phyloP scores from a whole-genome alignment of 805 yeast species.

The Sugiyamaella valdiviana region DNA sequence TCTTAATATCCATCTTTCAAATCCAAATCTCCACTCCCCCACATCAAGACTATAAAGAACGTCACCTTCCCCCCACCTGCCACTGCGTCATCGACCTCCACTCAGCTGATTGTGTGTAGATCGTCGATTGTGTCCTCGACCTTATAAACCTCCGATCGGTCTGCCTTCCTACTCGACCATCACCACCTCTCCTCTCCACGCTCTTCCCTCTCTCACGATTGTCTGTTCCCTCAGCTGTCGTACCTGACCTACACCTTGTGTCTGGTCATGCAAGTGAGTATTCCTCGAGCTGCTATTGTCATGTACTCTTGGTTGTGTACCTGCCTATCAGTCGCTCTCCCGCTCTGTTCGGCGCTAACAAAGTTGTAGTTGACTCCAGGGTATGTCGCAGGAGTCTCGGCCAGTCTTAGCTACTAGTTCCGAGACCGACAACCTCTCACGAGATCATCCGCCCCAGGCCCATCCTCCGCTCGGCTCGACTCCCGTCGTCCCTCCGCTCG shows the following conservation, averaged over 20 bases:
- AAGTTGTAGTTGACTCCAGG: conserved; percentile 3
- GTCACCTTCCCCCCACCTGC: background rate
- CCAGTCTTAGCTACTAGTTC: conserved; percentile 5
- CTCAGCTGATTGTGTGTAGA: background rate
- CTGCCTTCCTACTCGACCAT: background rate
- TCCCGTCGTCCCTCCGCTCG: background rate
- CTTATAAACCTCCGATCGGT: background rate
- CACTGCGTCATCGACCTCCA: background rate
- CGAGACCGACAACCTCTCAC: background rate
- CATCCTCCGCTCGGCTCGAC: background rate
- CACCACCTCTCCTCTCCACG: too few species aligned
- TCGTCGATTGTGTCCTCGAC: background rate
- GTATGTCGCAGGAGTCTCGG: conserved; percentile 11
- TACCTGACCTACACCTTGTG: background rate
- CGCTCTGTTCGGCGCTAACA: too few species aligned
- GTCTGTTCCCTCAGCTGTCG: background rate
- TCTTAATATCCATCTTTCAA: background rate
- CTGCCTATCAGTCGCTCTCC: background rate
- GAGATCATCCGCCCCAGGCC: background rate
- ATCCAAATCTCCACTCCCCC: background rate
- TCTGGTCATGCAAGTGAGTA: background rate
- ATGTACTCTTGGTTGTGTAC: background rate
- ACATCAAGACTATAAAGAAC: too few species aligned
- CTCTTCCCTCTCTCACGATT: too few species aligned
- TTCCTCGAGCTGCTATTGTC: background rate